These are phyloP conservation scores for Leccinum rimulosum DNA, from an alignment of 768 basidiomycete species.

Conservation along the genomic window DNA sequence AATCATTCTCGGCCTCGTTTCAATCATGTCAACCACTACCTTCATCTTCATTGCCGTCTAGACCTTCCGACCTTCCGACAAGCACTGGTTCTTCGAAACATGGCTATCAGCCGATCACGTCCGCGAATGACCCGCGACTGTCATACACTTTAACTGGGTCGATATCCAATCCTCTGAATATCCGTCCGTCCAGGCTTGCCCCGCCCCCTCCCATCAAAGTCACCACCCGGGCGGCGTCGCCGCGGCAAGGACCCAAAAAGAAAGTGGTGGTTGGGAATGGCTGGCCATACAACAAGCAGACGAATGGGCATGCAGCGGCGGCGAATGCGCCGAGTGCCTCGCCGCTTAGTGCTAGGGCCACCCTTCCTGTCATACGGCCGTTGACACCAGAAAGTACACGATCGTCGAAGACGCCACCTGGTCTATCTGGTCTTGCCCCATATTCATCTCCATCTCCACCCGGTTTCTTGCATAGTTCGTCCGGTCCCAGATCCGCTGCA, in stretches of 20 bases:
- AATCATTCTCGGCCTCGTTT: conserved; percentile 10
- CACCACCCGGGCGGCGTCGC: conserved; percentile 11
- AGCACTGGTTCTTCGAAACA: conserved; percentile 19
- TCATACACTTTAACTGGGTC: conserved; percentile 43
- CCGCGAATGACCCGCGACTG: conserved; percentile 30
- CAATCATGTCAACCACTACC: conserved; percentile 14
- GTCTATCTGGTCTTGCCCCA: conserved; percentile 30
- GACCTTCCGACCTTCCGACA: conserved; percentile 13
- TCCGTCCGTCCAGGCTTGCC: conserved; percentile 44
- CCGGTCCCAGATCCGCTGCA: conserved; percentile 21
- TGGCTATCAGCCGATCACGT: conserved; percentile 28
- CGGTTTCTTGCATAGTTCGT: conserved; percentile 33
- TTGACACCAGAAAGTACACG: conserved; percentile 33
- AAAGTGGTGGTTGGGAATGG: conserved; percentile 44
- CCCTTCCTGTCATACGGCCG: conserved; percentile 17
- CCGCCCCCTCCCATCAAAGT: conserved; percentile 13
- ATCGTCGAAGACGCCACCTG: conserved; percentile 33
- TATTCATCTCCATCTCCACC: conserved; percentile 36
- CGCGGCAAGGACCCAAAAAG: conserved; percentile 14
- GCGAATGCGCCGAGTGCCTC: conserved; percentile 11
- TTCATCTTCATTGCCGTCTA: conserved; percentile 15
- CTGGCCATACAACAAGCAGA: conserved; percentile 40
- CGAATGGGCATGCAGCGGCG: conserved; percentile 24
- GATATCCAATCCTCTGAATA: conserved; percentile 52
- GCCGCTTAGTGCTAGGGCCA: conserved; percentile 12